Evolutionary conservation across 257 asterid species (phyloP), one percentile per base, ranked within the genome.

Genomic region (Osmanthus fragrans): DNA sequence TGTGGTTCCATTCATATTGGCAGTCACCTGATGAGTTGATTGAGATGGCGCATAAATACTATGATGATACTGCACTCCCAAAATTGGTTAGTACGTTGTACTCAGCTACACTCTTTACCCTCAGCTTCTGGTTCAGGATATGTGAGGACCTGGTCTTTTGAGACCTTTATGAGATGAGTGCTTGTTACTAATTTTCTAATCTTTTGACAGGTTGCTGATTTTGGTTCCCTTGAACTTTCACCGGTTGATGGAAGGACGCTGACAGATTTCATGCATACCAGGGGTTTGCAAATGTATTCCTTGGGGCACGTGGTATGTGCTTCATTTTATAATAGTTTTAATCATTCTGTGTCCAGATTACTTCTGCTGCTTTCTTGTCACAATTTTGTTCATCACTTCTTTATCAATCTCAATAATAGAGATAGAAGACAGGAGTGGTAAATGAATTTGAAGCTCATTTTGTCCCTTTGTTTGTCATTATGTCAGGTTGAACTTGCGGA

Each of bases 201-300:
- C 65, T 71, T 73, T 37, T 74, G 73, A 54, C 84, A 91, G 97
- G 97, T 91, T 70, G 93, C 97, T 82, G 97, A 91, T 90, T 91
- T 91, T 81, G 95, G 93, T 32, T 91, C 97, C 37, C 93, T 91
- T 54, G 97, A 91, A 85, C 90, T 91, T 72, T 91, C 97, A 81
- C 97, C 97, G 5, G 95, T 91, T 75, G 97, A 91, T 84, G 97
- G 97, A 75, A 84, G 95, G 85, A 91, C 97, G 10, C 83, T 91
- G 68, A 90, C 97, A 25, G 97, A 91, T 85, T 91, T 91, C 84
- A 91, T 91, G 97, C 97, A 91, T 83, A 88, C 95, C 39, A 87
- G 97, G 89, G 97, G 97, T 76, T 81, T 91, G 89, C 88, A 86
- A 73, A 91, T 91, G 95, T 82, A 85, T 81, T 89, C 93, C 36